phyloP scores from a whole-genome alignment of 345 rosid genomes.

The Gossypium ekmanianum region DNA sequence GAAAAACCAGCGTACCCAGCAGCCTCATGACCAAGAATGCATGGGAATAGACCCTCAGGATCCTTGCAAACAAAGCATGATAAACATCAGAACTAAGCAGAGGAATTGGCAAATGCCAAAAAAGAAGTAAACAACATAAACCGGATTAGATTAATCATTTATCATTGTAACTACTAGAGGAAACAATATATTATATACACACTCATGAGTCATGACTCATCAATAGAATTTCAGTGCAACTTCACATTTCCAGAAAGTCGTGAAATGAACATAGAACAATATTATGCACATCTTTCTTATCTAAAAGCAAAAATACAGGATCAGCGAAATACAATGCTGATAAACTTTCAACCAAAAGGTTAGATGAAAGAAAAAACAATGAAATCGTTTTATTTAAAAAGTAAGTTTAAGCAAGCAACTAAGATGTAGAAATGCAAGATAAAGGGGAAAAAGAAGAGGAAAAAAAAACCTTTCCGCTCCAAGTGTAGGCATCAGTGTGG shows the following conservation, averaged over 20 bases:
- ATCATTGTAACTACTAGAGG: neutral
- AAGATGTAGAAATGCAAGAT: neutral
- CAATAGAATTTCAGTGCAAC: neutral
- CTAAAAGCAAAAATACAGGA: neutral
- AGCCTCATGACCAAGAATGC: slow-evolving; percentile 97
- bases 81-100: neutral
- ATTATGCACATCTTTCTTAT: neutral
- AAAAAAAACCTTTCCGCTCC: slow-evolving; percentile 88
- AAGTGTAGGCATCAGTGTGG: slow-evolving; percentile 97
- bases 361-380: neutral
- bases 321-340: neutral
- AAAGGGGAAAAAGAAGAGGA: too few species aligned
- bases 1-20: slow-evolving; percentile 58
- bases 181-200: neutral
- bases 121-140: neutral
- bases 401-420: neutral
- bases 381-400: neutral
- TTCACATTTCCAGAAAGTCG: neutral
- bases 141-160: neutral
- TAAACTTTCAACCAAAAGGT: neutral
- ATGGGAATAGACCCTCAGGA: slow-evolving; percentile 94
- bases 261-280: neutral
- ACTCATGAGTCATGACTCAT: too few species aligned
- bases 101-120: neutral
- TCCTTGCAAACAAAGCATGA: slow-evolving; percentile 44